Percentiles rank a stretch among this genome's conserved stretches.
These are phyloP conservation scores for Dipodascus geniculatus DNA, from an alignment of 805 yeast species.

Conservation along the genomic window DNA sequence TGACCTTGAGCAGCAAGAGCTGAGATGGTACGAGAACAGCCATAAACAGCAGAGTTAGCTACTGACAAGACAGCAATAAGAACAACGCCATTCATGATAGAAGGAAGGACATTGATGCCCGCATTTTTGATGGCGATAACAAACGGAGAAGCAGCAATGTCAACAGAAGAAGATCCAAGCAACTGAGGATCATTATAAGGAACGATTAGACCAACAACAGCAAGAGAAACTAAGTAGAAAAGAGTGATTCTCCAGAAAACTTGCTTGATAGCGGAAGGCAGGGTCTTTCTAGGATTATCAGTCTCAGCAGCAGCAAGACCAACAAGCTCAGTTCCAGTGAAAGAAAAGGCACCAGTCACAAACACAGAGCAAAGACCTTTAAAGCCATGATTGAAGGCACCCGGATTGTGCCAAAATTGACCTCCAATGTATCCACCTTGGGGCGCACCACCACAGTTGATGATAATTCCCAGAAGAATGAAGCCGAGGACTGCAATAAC, in stretches of 20 bases:
- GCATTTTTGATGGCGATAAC: slow-evolving; percentile 62
- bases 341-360: slow-evolving; percentile 71
- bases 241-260: slow-evolving; percentile 71
- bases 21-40: slow-evolving; percentile 59
- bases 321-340: slow-evolving; percentile 62
- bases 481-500: slow-evolving; percentile 48
- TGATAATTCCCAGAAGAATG: slow-evolving; percentile 44
- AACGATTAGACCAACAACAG: slow-evolving; percentile 55
- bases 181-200: slow-evolving; percentile 46
- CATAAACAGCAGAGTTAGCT: slow-evolving; percentile 62
- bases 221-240: slow-evolving; percentile 53
- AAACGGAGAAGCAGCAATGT: slow-evolving; percentile 60
- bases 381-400: slow-evolving; percentile 51
- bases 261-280: slow-evolving; percentile 69
- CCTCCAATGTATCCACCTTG: slow-evolving; percentile 44
- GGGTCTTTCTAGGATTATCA: slow-evolving; percentile 48
- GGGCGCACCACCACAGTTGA: slow-evolving; percentile 45
- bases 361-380: slow-evolving; percentile 63
- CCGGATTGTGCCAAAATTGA: slow-evolving; percentile 48
- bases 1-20: slow-evolving; percentile 55
- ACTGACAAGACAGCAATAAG: slow-evolving; percentile 59
- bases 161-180: slow-evolving; percentile 39
- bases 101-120: slow-evolving; percentile 54
- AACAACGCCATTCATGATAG: slow-evolving; percentile 60
- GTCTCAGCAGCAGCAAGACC: slow-evolving; percentile 75